phyloP scores from a whole-genome alignment of 2,329 filamentous ascomycete genomes.

The Tolypocladium ovalisporum region DNA sequence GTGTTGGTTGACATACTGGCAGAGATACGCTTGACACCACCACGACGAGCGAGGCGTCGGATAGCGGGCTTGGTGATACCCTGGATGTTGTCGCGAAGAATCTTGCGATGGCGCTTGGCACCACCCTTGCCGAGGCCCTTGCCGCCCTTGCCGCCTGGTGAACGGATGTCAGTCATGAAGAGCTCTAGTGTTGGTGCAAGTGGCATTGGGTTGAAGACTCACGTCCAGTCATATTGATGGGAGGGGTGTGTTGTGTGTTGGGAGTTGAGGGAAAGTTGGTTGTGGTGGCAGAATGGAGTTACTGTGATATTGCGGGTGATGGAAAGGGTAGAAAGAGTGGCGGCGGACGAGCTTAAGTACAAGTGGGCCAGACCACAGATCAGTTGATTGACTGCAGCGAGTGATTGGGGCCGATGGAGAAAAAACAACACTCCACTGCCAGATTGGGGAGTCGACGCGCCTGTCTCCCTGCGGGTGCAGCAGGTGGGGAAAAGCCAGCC shows the following conservation, averaged over 20 bases:
- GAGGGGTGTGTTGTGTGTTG: slow-evolving; percentile 1
- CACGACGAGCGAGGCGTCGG: slow-evolving; percentile 95
- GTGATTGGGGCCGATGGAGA: neutral
- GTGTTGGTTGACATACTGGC: slow-evolving; percentile 48
- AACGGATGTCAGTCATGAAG: neutral
- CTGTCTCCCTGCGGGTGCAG: neutral
- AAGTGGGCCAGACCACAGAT: slow-evolving; percentile 25
- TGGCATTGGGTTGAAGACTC: slow-evolving; percentile 11
- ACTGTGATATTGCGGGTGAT: slow-evolving; percentile 5
- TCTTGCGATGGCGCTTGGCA: slow-evolving; percentile 98
- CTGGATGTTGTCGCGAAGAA: slow-evolving; percentile 99
- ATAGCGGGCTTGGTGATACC: slow-evolving; percentile 98
- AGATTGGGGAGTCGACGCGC: neutral
- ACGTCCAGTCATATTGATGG: slow-evolving; percentile 25
- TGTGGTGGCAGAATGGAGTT: slow-evolving; percentile 2
- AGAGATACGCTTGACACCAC: slow-evolving; percentile 99
- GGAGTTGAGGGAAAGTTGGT: slow-evolving; percentile 5
- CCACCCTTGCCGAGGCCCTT: slow-evolving; percentile 98
- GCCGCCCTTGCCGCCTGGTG: slow-evolving; percentile 78
- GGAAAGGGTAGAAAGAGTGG: slow-evolving; percentile 12
- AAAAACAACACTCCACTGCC: neutral
- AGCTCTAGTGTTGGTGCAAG: neutral
- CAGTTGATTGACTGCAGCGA: slow-evolving; percentile 14
- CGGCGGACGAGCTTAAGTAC: slow-evolving; percentile 26
- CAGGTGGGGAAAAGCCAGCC: neutral